Conservation (phyloP, 2,329 filamentous ascomycete genomes). For the Alternaria sp. region DNA sequence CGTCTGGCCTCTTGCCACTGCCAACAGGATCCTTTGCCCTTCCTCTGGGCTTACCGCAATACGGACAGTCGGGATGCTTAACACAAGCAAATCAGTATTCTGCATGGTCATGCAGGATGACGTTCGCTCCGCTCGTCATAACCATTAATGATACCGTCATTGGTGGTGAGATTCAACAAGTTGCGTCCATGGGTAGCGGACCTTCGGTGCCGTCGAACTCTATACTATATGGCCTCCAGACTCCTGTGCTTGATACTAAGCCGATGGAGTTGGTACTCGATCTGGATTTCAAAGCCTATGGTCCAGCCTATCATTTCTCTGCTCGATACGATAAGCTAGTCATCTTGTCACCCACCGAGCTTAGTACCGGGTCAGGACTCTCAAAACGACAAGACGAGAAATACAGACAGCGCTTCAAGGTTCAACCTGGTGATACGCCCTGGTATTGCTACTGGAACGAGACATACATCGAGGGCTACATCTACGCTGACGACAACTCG, state of each 20-base stretch:
- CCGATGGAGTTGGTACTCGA: constrained; percentile 64
- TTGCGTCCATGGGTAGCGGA: constrained; percentile 32
- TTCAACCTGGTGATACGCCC: constrained; percentile 64
- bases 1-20: constrained; percentile 52
- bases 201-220: constrained; percentile 46
- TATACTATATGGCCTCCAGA: constrained; percentile 67
- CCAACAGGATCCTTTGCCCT: constrained; percentile 59
- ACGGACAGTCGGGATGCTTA: constrained; percentile 51
- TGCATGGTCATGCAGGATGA: constrained; percentile 60
- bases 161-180: constrained; percentile 12
- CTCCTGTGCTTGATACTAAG: constrained; percentile 59
- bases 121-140: constrained; percentile 42
- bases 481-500: constrained; percentile 65
- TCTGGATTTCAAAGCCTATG: constrained; percentile 61
- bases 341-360: constrained; percentile 54
- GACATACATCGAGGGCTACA: constrained; percentile 70
- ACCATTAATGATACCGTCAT: constrained; percentile 31
- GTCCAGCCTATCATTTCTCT: constrained; percentile 70
- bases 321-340: constrained; percentile 69
- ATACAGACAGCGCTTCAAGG: constrained; percentile 51
- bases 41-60: constrained; percentile 52
- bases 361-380: constrained; percentile 34
- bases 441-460: constrained; percentile 76
- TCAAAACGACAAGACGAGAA: constrained; percentile 30
- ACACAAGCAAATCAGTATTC: constrained; percentile 51